Conservation (phyloP, 176 grass and related monocot species). For the Oryza brachyantha region DNA sequence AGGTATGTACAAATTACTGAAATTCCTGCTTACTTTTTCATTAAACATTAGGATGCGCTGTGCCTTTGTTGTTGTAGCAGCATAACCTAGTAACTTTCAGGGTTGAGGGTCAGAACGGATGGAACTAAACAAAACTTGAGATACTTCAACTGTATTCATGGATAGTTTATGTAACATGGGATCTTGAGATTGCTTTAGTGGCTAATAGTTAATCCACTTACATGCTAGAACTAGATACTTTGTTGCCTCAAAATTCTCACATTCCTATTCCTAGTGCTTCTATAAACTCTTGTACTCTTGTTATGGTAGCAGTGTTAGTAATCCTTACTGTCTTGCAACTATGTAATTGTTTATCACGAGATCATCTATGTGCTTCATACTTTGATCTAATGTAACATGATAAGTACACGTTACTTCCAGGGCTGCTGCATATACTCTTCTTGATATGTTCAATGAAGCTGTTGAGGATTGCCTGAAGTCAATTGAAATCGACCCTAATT, state of each 20-base stretch:
- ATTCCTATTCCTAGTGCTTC: slow-evolving; percentile 13
- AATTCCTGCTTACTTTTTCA: neutral
- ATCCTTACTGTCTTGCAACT: slow-evolving; percentile 9
- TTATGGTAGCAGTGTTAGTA: neutral
- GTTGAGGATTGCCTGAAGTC: slow-evolving; percentile 68
- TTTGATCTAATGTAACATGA: slow-evolving; percentile 30
- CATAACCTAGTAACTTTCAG: neutral
- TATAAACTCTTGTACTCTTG: neutral
- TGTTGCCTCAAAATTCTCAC: neutral
- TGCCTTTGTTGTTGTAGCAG: neutral
- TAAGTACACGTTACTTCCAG: slow-evolving; percentile 47
- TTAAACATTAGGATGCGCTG: neutral
- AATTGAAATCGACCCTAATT: slow-evolving; percentile 75
- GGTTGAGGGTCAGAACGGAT: slow-evolving; percentile 4
- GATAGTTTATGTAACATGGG: neutral
- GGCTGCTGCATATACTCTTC: slow-evolving; percentile 72
- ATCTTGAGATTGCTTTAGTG: slow-evolving; percentile 2
- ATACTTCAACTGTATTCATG: neutral
- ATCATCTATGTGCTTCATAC: neutral
- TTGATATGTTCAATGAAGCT: slow-evolving; percentile 62
- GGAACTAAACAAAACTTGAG: slow-evolving; percentile 1
- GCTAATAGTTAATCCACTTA: neutral
- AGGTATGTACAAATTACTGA: slow-evolving; percentile 37
- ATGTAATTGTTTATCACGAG: neutral
- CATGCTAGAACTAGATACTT: neutral